phyloP scores from a whole-genome alignment of 345 rosid species.

The Clarkia xantiana region DNA sequence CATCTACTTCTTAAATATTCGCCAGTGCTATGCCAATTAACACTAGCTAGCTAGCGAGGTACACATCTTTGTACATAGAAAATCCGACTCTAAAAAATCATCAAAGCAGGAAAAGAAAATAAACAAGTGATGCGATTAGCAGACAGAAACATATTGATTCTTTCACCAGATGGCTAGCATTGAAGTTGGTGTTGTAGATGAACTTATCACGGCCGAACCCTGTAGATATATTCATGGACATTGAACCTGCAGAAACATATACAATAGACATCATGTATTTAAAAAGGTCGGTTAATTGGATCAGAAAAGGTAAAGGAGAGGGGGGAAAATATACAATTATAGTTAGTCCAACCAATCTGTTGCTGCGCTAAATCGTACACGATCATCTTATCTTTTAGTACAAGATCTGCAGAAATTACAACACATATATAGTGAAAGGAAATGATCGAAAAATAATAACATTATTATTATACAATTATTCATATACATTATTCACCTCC shows the following conservation, averaged over 20 bases:
- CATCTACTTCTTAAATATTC: too few species aligned
- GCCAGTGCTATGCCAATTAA: too few species aligned
- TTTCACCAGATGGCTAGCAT: conserved; percentile 26
- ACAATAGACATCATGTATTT: background rate
- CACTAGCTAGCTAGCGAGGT: too few species aligned
- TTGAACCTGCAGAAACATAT: conserved; percentile 37
- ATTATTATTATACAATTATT: background rate
- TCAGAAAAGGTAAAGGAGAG: background rate
- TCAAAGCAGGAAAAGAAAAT: too few species aligned
- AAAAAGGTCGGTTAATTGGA: background rate
- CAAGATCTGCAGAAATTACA: conserved; percentile 51
- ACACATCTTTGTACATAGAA: too few species aligned
- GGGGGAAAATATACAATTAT: conserved; percentile 51
- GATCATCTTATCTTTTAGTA: conserved; percentile 76
- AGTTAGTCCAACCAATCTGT: conserved; percentile 77
- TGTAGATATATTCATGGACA: conserved; percentile 67
- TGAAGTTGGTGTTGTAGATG: conserved; percentile 15
- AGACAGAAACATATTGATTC: conserved; percentile 22
- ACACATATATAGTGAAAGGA: background rate
- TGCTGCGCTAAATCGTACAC: conserved; percentile 72
- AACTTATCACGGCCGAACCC: conserved; percentile 41
- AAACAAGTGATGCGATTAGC: too few species aligned
- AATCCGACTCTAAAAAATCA: too few species aligned
- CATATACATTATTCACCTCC: conserved; percentile 37
- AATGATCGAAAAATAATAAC: background rate